These are phyloP conservation scores for Lactarius hatsudake DNA, from an alignment of 768 basidiomycete genomes.

Conservation along the genomic window DNA sequence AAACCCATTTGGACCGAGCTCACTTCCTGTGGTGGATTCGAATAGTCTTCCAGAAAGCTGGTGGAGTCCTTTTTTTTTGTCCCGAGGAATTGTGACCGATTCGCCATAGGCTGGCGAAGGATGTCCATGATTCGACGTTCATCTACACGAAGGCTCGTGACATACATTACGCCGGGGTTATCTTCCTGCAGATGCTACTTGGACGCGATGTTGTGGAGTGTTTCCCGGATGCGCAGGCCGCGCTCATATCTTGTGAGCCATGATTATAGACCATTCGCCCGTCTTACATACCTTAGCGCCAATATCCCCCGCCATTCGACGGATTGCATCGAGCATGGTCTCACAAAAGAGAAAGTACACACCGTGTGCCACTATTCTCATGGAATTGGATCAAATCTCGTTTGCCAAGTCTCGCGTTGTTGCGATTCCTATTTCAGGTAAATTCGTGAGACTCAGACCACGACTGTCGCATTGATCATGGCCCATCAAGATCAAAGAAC, in stretches of 20 bases:
- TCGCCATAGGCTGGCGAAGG: slow-evolving; percentile 62
- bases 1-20: slow-evolving; percentile 61
- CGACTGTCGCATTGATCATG: background rate
- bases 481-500: slow-evolving; percentile 44
- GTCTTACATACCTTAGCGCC: slow-evolving; percentile 39
- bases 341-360: slow-evolving; percentile 52
- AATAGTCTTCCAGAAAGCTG: slow-evolving; percentile 43
- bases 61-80: slow-evolving; percentile 36
- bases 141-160: slow-evolving; percentile 76
- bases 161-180: slow-evolving; percentile 76
- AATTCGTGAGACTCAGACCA: background rate
- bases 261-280: background rate
- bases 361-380: slow-evolving; percentile 56
- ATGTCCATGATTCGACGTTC: slow-evolving; percentile 76
- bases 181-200: slow-evolving; percentile 82
- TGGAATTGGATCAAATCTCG: slow-evolving; percentile 40
- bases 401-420: slow-evolving; percentile 15
- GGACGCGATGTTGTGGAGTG: slow-evolving; percentile 62
- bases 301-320: slow-evolving; percentile 51
- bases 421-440: slow-evolving; percentile 35
- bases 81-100: slow-evolving; percentile 1
- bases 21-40: slow-evolving; percentile 31
- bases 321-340: slow-evolving; percentile 59
- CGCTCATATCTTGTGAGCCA: slow-evolving; percentile 55
- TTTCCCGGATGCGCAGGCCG: slow-evolving; percentile 54